A percentile compares a stretch with the other conserved stretches of the same genome.
Evolutionary conservation across 176 grass and related monocot genomes (phyloP).

Genomic region (Eragrostis curvula): DNA sequence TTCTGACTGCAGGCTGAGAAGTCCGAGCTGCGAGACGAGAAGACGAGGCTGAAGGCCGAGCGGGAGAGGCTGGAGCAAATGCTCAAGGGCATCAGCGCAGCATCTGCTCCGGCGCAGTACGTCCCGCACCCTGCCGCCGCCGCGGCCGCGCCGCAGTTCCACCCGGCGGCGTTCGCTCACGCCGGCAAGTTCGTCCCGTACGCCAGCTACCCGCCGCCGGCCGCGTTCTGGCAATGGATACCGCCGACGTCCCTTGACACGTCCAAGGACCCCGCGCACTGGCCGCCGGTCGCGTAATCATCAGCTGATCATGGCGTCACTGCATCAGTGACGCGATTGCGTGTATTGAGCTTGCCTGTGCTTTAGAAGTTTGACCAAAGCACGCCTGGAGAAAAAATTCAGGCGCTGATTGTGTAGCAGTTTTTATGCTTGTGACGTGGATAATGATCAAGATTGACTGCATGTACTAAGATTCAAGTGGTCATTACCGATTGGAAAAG

Average conservation of each 20-base stretch:
- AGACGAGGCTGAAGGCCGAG: slow-evolving; percentile 80
- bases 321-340: neutral
- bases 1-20: slow-evolving; percentile 69
- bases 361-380: slow-evolving; percentile 39
- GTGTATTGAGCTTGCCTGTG: slow-evolving; percentile 22
- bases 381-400: slow-evolving; percentile 27
- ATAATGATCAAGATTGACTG: slow-evolving; percentile 35
- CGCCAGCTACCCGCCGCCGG: slow-evolving; percentile 66
- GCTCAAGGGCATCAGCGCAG: slow-evolving; percentile 59
- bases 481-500: slow-evolving; percentile 26
- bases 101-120: slow-evolving; percentile 55
- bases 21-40: slow-evolving; percentile 83
- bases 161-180: slow-evolving; percentile 50
- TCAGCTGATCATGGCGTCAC: neutral
- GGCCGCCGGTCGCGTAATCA: slow-evolving; percentile 90
- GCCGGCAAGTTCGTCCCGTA: slow-evolving; percentile 61
- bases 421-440: slow-evolving; percentile 38
- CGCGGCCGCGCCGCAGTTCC: slow-evolving; percentile 37
- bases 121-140: slow-evolving; percentile 54
- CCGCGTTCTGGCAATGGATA: slow-evolving; percentile 93
- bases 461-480: slow-evolving; percentile 4
- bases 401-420: slow-evolving; percentile 43
- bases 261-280: slow-evolving; percentile 78
- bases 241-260: slow-evolving; percentile 90
- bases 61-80: slow-evolving; percentile 86